Conservation (phyloP, 2,329 filamentous ascomycete genomes). For the Colletotrichum falcatum region DNA sequence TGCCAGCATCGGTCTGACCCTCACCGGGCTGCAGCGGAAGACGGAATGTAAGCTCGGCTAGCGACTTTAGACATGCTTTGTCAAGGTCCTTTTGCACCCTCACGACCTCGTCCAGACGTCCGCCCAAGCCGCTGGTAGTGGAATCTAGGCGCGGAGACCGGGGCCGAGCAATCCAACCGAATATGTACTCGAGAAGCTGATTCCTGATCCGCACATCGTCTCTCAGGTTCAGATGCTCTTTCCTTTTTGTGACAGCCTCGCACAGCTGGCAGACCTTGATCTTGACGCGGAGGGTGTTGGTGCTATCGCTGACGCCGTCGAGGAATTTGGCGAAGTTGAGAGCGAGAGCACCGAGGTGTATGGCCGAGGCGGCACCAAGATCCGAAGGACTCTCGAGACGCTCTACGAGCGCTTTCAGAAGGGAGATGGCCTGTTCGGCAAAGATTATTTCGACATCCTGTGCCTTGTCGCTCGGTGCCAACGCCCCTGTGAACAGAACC, state of each 20-base stretch:
- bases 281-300: constrained; percentile 71
- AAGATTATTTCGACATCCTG: constrained; percentile 73
- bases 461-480: constrained; percentile 63
- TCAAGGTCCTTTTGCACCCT: constrained; percentile 75
- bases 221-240: constrained; percentile 75
- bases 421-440: constrained; percentile 74
- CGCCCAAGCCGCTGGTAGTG: constrained; percentile 47
- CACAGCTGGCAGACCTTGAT: constrained; percentile 77
- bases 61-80: constrained; percentile 71
- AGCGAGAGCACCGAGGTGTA: constrained; percentile 73
- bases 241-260: constrained; percentile 73
- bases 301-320: constrained; percentile 67
- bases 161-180: constrained; percentile 75
- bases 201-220: constrained; percentile 78
- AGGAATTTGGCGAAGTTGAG: constrained; percentile 77
- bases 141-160: constrained; percentile 62
- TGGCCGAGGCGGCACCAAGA: constrained; percentile 69
- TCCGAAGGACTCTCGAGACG: constrained; percentile 73
- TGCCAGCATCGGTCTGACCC: constrained; percentile 73
- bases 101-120: constrained; percentile 67
- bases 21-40: constrained; percentile 75
- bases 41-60: constrained; percentile 75
- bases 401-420: constrained; percentile 73
- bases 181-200: constrained; percentile 75
- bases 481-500: constrained; percentile 68